Evolutionary conservation across 2,329 filamentous ascomycete species (phyloP), one percentile per base, ranked within the genome.

Genomic region (Amesomyces nigricolor): DNA sequence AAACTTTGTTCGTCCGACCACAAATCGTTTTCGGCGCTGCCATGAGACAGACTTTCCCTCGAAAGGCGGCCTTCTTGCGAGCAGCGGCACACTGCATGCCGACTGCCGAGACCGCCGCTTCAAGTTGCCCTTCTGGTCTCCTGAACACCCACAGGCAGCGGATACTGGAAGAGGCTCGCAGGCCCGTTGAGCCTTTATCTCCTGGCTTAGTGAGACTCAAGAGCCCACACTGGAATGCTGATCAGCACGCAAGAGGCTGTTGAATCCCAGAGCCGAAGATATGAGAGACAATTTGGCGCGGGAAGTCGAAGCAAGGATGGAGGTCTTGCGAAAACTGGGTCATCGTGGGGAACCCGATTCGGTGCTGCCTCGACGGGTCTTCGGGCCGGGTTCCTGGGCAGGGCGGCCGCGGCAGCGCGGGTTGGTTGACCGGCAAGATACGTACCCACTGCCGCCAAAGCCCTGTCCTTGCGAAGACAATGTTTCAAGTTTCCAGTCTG

Each of bases 301-400:
- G 46, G 29, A 38, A 49, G 22, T 42, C 54, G 47, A 57, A 54
- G 49, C 51, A 58, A 42, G 50, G 57, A 58, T 49, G 55, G 59
- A 56, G 59, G 57, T 53, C 57, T 61, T 59, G 56, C 51, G 40
- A 43, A 47, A 54, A 56, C 42, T 46, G 55, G 51, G 47, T 38
- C 45, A 35, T 52, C 54, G 52, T 47, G 58, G 51, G 42, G 54
- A 51, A 51, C 19, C 22, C 44, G 19, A 53, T 55, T 59, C 44
- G 49, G 53, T 35, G 56, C 51, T 30, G 49, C 42, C 53, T 26
- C 11, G 40, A 19, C 63, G 63, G 63, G 37, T 57, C 42, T 43
- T 32, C 63, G 63, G 63, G 44, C 63, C 63, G 63, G 44, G 2
- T 59, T 56, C 63, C 63, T 60, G 7, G 47, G 39, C 51, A 57